Evolutionary conservation across 352 stramenopile species (phyloP).

Genomic region (Lagenidium sp.): DNA sequence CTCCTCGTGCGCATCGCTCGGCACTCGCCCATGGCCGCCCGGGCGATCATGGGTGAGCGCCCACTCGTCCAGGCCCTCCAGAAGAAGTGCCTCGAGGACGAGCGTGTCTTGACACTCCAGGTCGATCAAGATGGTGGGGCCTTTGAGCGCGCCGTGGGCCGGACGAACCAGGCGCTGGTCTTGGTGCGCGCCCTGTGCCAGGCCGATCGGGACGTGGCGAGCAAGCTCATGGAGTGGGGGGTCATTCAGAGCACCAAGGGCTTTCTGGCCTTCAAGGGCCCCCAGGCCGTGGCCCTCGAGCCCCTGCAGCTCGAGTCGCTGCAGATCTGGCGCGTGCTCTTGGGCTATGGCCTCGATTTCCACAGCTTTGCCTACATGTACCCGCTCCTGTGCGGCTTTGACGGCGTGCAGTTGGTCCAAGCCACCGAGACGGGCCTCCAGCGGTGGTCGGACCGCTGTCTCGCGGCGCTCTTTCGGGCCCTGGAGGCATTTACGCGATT

Average conservation of each 20-base stretch:
- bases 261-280: conserved; percentile 9
- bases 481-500: conserved; percentile 15
- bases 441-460: conserved; percentile 8
- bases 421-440: neutral
- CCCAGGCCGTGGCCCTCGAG: conserved; percentile 1
- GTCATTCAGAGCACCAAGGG: conserved; percentile 19
- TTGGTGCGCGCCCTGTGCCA: conserved; percentile 17
- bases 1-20: conserved; percentile 14
- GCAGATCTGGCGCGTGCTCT: conserved; percentile 21
- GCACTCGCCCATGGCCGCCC: conserved; percentile 17
- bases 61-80: conserved; percentile 12
- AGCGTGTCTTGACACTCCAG: conserved; percentile 14
- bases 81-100: conserved; percentile 15
- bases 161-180: conserved; percentile 5
- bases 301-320: conserved; percentile 17
- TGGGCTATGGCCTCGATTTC: conserved; percentile 22
- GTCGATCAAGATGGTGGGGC: conserved; percentile 5
- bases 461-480: conserved; percentile 11
- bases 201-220: conserved; percentile 8
- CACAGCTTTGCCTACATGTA: conserved; percentile 31
- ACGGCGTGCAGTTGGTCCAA: conserved; percentile 11
- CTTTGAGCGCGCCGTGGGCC: conserved; percentile 3
- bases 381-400: conserved; percentile 23
- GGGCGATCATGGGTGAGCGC: conserved; percentile 4
- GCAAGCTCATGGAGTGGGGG: conserved; percentile 8